Percentiles rank a stretch among this genome's conserved stretches.
Conservation (phyloP, 768 basidiomycete genomes). For the Candolleomyces aberdarensis region DNA sequence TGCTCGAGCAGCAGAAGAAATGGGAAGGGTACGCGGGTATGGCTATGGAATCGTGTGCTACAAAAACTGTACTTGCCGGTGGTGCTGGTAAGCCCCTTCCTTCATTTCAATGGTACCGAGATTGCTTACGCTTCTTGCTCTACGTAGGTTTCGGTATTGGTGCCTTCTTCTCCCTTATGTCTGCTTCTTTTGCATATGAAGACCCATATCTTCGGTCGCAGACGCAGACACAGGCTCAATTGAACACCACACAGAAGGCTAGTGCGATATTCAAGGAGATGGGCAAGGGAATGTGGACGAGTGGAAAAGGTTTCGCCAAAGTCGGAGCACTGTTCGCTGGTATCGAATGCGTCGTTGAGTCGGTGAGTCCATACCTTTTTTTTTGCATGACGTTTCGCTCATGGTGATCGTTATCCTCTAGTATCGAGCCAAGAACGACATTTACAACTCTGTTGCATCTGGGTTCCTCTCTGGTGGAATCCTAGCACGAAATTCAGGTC, state of each 20-base stretch:
- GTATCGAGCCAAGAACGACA: constrained; percentile 97
- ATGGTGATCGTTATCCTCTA: constrained; percentile 25
- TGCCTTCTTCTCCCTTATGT: constrained; percentile 96
- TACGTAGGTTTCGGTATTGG: constrained; percentile 82
- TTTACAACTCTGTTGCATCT: constrained; percentile 83
- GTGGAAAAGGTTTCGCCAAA: constrained; percentile 90
- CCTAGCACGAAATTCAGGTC: constrained; percentile 84
- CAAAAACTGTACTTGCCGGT: constrained; percentile 79
- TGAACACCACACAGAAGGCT: constrained; percentile 75
- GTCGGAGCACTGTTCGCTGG: constrained; percentile 95
- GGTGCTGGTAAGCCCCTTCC: constrained; percentile 62
- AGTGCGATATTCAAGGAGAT: constrained; percentile 88
- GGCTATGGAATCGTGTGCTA: constrained; percentile 84
- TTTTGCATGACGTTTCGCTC: background rate
- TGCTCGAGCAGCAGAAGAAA: constrained; percentile 67
- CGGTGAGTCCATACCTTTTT: constrained; percentile 51
- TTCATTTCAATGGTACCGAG: background rate
- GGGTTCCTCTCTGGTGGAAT: constrained; percentile 89
- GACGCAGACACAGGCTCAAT: constrained; percentile 40
- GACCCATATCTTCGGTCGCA: constrained; percentile 79
- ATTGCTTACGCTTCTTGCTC: constrained; percentile 1
- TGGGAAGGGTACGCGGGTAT: constrained; percentile 67
- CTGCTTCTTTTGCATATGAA: constrained; percentile 91
- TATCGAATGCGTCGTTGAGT: constrained; percentile 93
- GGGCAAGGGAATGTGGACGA: constrained; percentile 88